Base-by-base conservation (phyloP, 176 grass and related monocot genomes). In the Olyra latifolia region DNA sequence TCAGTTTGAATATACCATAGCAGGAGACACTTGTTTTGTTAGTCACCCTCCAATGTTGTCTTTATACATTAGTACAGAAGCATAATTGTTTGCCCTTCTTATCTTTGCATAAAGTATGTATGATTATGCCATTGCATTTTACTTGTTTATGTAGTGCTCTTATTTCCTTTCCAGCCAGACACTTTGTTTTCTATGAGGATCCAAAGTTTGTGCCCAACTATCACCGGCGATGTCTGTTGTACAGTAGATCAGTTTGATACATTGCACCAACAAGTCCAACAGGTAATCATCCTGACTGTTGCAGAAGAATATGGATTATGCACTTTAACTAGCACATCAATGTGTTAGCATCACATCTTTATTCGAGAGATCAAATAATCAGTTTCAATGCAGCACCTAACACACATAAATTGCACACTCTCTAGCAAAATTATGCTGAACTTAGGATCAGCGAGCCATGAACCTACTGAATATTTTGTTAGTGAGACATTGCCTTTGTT, bases 181-280 rank as follows among this genome's bases (percentile, higher is more conserved):
- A 82, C 86, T 62, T 86, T 93, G 83, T 86, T 99, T 85, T 99
- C 96, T 76, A 86, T 81, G 8, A 93, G 84, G 88, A 93, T 99
- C 63, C 96, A 99, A 86, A 99, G 96, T 84, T 62, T 99, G 81
- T 99, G 96, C 68, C 96, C 96, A 80, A 95, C 96, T 72, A 99
- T 99, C 64, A 93, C 88, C 22, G 92, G 90, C 13, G 69, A 89
- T 80, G 85, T 91, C 69, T 99, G 96, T 82, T 99, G 96, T 78
- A 86, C 84, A 41, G 75, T 66, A 71, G 90, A 99, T 62, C 96
- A 99, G 75, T 99, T 99, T 69, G 86, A 95, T 62, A 91, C 81
- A 23, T 88, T 99, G 88, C 96, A 82, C 62, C 81, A 69, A 68
- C 88, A 95, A 73, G 92, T 99, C 35, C 90, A 99, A 84, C 96